These are phyloP conservation scores for Calophaca sinica DNA, from an alignment of 306 rosid genomes.

Conservation along the genomic window DNA sequence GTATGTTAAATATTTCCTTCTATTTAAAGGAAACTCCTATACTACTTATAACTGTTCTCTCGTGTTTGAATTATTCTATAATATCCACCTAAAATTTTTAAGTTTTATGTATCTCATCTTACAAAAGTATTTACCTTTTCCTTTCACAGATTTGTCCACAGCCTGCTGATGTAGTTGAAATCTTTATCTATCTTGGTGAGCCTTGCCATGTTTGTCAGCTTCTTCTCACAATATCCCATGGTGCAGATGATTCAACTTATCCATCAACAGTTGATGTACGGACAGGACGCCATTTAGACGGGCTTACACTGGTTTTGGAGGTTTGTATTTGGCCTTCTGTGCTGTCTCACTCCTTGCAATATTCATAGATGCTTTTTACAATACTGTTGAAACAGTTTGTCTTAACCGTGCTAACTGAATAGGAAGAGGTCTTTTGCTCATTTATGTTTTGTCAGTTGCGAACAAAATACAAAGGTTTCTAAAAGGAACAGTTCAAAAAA, in stretches of 20 bases:
- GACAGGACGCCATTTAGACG: constrained; percentile 85
- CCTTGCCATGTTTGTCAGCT: constrained; percentile 99
- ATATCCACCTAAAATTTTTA: constrained; percentile 4
- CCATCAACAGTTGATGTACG: constrained; percentile 95
- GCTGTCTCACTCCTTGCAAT: constrained; percentile 20
- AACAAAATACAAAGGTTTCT: constrained; percentile 21
- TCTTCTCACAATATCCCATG: constrained; percentile 99
- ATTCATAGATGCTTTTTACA: constrained; percentile 30
- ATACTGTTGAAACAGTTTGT: constrained; percentile 16
- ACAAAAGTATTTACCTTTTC: constrained; percentile 40
- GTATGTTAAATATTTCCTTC: constrained; percentile 57
- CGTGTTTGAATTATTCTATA: constrained; percentile 27
- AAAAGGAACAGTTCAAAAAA: constrained; percentile 19
- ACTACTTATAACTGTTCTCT: constrained; percentile 42
- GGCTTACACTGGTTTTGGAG: constrained; percentile 87
- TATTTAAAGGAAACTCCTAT: constrained; percentile 21
- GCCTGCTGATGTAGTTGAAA: constrained; percentile 88
- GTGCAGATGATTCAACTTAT: constrained; percentile 96
- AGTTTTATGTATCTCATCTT: constrained; percentile 41
- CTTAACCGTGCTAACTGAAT: constrained; percentile 37
- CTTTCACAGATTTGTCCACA: constrained; percentile 85
- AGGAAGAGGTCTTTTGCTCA: constrained; percentile 27
- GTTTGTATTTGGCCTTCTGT: constrained; percentile 55
- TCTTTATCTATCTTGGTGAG: constrained; percentile 92
- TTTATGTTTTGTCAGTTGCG: constrained; percentile 37